These are phyloP conservation scores for Coccomyxa sp. DNA, from an alignment of 139 green algal genomes.

Conservation along the genomic window DNA sequence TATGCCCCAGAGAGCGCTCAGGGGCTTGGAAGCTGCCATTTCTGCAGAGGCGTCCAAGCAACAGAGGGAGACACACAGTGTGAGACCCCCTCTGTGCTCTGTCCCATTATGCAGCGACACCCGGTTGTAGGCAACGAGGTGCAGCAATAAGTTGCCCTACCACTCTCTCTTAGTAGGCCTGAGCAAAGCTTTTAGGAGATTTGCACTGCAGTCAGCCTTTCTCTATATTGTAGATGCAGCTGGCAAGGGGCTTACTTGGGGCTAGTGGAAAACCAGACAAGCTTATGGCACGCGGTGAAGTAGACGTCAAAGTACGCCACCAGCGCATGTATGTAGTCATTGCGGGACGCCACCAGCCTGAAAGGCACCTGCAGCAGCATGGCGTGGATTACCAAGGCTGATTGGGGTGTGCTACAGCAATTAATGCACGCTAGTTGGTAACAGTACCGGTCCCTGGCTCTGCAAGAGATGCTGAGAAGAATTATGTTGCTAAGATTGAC, in stretches of 20 bases:
- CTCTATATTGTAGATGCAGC: background rate
- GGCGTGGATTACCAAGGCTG: too few relatives aligned
- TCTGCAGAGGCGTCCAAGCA: too few relatives aligned
- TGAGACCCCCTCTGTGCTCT: too few relatives aligned
- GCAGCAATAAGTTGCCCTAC: background rate
- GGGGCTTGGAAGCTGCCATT: too few relatives aligned
- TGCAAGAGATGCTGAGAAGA: too few relatives aligned
- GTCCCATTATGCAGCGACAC: background rate
- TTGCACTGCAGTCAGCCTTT: background rate
- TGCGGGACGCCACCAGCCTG: constrained; percentile 53
- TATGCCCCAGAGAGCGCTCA: too few relatives aligned
- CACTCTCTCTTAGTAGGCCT: background rate
- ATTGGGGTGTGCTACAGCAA: too few relatives aligned
- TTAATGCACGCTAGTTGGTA: too few relatives aligned
- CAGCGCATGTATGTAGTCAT: constrained; percentile 91
- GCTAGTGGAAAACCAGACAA: constrained; percentile 55
- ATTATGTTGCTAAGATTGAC: too few relatives aligned
- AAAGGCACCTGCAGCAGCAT: constrained; percentile 49
- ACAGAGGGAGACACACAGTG: background rate
- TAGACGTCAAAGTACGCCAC: constrained; percentile 88
- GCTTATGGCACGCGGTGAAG: constrained; percentile 85
- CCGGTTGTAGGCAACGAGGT: background rate
- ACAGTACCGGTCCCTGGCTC: too few relatives aligned
- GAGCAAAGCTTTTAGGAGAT: background rate
- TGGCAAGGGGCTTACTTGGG: constrained; percentile 17